Base-by-base conservation (phyloP, 176 grass and related monocot species). In the Bolboschoenus planiculmis region DNA sequence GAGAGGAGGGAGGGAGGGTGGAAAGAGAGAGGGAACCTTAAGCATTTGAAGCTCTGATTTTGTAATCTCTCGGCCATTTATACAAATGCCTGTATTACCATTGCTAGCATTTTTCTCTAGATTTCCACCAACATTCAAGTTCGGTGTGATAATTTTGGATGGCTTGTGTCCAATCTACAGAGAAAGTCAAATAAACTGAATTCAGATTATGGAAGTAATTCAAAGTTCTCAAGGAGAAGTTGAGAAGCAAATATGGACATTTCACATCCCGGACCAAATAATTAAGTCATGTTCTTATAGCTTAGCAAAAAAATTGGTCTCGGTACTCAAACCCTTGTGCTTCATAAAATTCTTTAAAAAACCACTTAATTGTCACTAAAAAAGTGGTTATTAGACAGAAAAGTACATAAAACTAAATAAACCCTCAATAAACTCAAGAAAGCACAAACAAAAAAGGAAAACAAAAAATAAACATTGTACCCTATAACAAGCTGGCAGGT, bases 21-120 rank as follows among this genome's bases (percentile, higher is more conserved):
- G n/a, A n/a, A n/a, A n/a, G 62, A 31, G 42, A 50, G 34, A 56
- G 27, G 70, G 47, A 71, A 99, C 97, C 97, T 96, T 96, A 67
- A 99, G 97, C 78, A 99, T 99, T 85, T 90, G 87, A 29, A 95
- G 85, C 85, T 99, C 97, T 59, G 85, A 76, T 90, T 96, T 99
- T 71, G 97, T 99, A 78, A 99, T 99, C 84, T 99, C 96, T 18
- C 97, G 87, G 37, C 89, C 91, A 90, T 99, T 99, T 82, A 99
- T 93, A 71, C 92, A 83, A 80, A 99, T 91, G 37, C 96, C 93
- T 0, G 93, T 96, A 72, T 86, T 91, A 24, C 97, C 97, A 27
- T 99, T 95, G 86, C 97, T 99, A 24, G 97, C 93, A 30, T 86
- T 89, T 86, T 85, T 85, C 57, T 84, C 83, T 50, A 99, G 71